Percentiles rank a stretch among this genome's conserved stretches.
phyloP scores from a whole-genome alignment of 257 asterid species.

The Solanum chilense region DNA sequence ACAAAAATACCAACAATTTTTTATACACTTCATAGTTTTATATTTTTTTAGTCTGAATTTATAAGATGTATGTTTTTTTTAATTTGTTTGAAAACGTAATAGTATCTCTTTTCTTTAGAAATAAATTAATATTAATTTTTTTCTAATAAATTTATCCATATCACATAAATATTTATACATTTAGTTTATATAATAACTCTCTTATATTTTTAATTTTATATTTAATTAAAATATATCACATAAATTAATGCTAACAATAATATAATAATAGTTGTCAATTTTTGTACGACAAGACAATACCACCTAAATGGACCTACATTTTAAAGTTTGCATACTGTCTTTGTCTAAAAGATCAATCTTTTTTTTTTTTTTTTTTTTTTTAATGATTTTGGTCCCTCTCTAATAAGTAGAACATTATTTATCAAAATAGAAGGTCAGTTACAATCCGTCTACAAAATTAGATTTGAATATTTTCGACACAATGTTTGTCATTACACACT shows the following conservation, averaged over 20 bases:
- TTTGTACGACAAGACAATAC: not conserved
- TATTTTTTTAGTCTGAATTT: not conserved
- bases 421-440: not conserved
- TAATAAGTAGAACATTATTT: not conserved
- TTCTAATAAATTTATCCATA: not conserved
- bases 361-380: too few species aligned
- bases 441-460: not conserved
- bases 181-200: not conserved
- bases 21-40: not conserved
- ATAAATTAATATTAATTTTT: too few species aligned
- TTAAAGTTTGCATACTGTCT: not conserved
- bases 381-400: not conserved
- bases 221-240: not conserved
- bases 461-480: not conserved
- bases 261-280: not conserved
- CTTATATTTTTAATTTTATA: not conserved
- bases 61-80: not conserved
- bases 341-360: not conserved
- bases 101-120: too few species aligned
- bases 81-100: not conserved
- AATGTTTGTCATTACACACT: not conserved
- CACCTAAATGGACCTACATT: not conserved
- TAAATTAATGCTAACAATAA: not conserved
- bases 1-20: not conserved
- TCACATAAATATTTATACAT: not conserved